Percentiles rank a stretch among this genome's conserved stretches.
phyloP scores from a whole-genome alignment of 2,329 filamentous ascomycete species.

The Camptophora hylomeconis region DNA sequence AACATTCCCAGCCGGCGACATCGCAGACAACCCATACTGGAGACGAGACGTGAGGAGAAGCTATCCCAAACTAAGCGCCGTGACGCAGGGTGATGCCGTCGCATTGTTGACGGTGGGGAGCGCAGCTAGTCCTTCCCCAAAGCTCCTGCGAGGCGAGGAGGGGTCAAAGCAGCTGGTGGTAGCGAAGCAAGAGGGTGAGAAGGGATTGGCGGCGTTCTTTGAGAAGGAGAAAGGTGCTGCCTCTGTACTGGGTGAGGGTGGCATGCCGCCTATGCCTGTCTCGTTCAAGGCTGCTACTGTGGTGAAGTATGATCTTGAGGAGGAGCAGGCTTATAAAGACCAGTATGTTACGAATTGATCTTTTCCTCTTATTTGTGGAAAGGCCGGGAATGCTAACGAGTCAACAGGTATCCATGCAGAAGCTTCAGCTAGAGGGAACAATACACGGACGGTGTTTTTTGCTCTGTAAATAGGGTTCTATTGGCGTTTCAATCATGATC shows the following conservation, averaged over 20 bases:
- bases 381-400: conserved; percentile 6
- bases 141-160: conserved; percentile 57
- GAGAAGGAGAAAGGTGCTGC: conserved; percentile 39
- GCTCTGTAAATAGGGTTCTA: conserved; percentile 2
- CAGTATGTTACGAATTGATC: conserved; percentile 41
- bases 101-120: conserved; percentile 76
- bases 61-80: conserved; percentile 68
- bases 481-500: conserved; percentile 5
- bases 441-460: background rate
- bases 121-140: conserved; percentile 65
- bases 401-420: conserved; percentile 31
- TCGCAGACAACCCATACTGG: conserved; percentile 91
- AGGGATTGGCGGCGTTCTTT: conserved; percentile 61
- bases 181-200: conserved; percentile 61
- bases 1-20: conserved; percentile 69
- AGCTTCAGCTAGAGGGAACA: conserved; percentile 25
- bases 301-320: conserved; percentile 56
- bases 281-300: conserved; percentile 46
- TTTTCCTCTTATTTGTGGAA: conserved; percentile 39
- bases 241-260: conserved; percentile 57
- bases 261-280: conserved; percentile 75
- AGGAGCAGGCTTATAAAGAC: conserved; percentile 57
- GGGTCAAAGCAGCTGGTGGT: conserved; percentile 63
- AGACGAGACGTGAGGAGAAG: conserved; percentile 76
- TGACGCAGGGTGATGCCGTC: conserved; percentile 75